phyloP scores from a whole-genome alignment of 75 land plant genomes.

The Cryptomeria japonica region DNA sequence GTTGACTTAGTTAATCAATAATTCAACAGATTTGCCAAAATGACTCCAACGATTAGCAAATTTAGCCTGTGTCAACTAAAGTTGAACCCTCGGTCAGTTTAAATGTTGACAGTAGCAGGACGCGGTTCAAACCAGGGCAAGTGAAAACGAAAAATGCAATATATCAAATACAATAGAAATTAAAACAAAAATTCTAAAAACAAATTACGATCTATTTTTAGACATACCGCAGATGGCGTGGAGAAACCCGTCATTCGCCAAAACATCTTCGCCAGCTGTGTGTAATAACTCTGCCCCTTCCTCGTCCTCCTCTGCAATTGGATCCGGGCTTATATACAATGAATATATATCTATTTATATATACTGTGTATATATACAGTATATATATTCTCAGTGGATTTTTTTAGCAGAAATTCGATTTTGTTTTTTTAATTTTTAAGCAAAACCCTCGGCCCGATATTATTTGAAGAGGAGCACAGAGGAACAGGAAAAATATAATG shows the following conservation, averaged over 20 bases:
- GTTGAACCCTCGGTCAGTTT: neutral
- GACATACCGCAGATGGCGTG: conserved; percentile 68
- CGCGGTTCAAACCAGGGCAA: neutral
- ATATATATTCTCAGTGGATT: neutral
- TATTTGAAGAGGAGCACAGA: neutral
- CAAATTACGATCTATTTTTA: neutral
- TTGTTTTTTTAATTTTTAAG: neutral
- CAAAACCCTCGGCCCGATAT: neutral
- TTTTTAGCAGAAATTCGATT: neutral
- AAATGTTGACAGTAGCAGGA: neutral
- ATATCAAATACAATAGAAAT: neutral
- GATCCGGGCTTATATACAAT: neutral
- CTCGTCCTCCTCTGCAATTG: neutral
- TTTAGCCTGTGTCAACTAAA: neutral
- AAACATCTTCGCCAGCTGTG: conserved; percentile 48
- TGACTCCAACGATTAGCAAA: neutral
- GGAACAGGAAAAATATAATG: neutral
- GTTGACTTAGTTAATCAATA: neutral
- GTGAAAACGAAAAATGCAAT: neutral
- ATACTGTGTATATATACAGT: neutral
- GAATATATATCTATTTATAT: neutral
- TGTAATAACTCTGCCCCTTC: neutral
- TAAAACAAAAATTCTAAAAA: neutral
- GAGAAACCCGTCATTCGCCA: conserved; percentile 83
- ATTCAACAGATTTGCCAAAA: neutral